Conservation (phyloP, 257 asterid species). For the Jasminum sambac region DNA sequence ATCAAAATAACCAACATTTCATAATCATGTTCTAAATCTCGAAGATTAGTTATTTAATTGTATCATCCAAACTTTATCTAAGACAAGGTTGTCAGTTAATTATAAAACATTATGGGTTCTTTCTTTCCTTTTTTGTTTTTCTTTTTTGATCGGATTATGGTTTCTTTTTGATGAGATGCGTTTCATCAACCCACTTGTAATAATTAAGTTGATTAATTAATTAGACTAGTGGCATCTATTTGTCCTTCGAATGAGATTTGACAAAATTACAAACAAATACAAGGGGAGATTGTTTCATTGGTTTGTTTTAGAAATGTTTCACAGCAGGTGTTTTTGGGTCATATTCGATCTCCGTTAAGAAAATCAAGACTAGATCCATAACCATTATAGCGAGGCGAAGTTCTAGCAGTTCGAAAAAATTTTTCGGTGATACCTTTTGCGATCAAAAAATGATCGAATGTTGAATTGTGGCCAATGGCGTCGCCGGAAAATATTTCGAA, state of each 20-base stretch:
- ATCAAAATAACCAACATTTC: conserved; percentile 21
- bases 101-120: conserved; percentile 33
- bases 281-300: background rate
- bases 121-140: conserved; percentile 33
- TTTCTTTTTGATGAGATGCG: background rate
- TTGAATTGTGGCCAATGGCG: no score
- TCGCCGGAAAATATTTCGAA: no score
- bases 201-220: conserved; percentile 25
- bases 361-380: no score
- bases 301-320: no score
- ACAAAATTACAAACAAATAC: conserved; percentile 9
- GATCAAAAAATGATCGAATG: no score
- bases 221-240: conserved; percentile 42
- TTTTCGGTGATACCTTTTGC: no score
- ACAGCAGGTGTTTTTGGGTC: no score
- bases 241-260: conserved; percentile 23
- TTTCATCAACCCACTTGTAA: conserved; percentile 27
- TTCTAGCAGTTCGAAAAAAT: no score
- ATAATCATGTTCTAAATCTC: conserved; percentile 33
- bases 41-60: conserved; percentile 32
- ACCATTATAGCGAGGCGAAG: no score
- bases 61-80: conserved; percentile 31
- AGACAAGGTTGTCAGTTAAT: conserved; percentile 50
- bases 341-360: no score
- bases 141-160: conserved; percentile 25